These are phyloP conservation scores for Plectosphaerella sp. DNA, from an alignment of 2,329 filamentous ascomycete genomes.

Conservation along the genomic window DNA sequence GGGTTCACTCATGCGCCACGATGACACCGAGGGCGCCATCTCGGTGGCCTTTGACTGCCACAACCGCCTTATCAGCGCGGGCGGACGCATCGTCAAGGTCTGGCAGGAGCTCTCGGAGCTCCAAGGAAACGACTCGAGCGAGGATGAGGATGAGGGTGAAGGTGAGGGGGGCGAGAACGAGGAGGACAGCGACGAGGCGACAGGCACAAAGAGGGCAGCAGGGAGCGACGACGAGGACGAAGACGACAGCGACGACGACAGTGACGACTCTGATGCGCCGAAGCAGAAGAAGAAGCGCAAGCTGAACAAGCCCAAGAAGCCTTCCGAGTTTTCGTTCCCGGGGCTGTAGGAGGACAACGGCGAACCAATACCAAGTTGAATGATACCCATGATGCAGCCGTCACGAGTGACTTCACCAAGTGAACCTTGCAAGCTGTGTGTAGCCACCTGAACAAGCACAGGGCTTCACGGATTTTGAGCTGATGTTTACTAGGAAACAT, in stretches of 20 bases:
- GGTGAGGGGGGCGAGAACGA: constrained; percentile 37
- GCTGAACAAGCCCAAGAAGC: constrained; percentile 3
- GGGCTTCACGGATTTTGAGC: too few relatives aligned
- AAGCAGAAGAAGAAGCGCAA: constrained; percentile 40
- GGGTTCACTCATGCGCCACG: constrained; percentile 55
- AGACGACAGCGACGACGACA: constrained; percentile 42
- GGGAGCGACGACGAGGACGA: constrained; percentile 39
- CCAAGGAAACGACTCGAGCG: constrained; percentile 36
- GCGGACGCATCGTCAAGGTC: constrained; percentile 80
- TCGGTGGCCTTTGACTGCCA: constrained; percentile 79
- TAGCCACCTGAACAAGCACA: too few relatives aligned
- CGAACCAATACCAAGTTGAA: not conserved
- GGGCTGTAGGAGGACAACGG: not conserved
- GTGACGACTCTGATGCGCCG: constrained; percentile 38
- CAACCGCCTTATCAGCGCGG: constrained; percentile 84
- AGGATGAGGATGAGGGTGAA: constrained; percentile 42
- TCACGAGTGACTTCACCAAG: too few relatives aligned
- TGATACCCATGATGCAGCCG: not conserved
- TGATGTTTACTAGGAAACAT: too few relatives aligned
- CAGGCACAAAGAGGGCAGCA: constrained; percentile 38
- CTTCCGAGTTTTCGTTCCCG: constrained; percentile 2
- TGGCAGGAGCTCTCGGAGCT: constrained; percentile 76
- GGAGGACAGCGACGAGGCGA: constrained; percentile 39
- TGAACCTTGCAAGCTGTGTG: too few relatives aligned
- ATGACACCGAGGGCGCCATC: constrained; percentile 82